Evolutionary conservation across 257 asterid species (phyloP).

Genomic region (Scutellaria minor): DNA sequence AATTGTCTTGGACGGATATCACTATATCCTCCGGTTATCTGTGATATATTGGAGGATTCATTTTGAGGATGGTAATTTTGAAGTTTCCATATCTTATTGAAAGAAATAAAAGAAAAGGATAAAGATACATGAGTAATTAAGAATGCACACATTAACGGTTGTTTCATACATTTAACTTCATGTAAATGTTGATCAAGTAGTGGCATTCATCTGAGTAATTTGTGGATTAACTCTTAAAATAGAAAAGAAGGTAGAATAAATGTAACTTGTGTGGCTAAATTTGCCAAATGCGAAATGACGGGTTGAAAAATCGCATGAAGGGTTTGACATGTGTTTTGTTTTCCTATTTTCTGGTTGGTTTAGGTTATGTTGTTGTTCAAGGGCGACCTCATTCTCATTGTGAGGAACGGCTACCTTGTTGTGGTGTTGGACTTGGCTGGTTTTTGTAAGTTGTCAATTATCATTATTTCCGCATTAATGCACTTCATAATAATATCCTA

Average conservation of each 20-base stretch:
- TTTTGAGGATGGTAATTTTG: conserved; percentile 6
- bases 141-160: not conserved
- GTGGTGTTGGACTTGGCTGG: conserved; percentile 96
- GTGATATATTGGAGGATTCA: not conserved
- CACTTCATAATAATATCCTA: not conserved
- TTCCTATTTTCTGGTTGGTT: conserved; percentile 24
- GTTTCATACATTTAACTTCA: not conserved
- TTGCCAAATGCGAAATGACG: not conserved
- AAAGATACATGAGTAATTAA: not conserved
- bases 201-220: conserved; percentile 5
- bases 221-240: not conserved
- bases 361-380: conserved; percentile 74
- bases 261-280: not conserved
- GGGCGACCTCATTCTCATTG: conserved; percentile 49
- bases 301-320: not conserved
- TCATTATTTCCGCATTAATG: no score
- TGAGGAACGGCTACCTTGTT: conserved; percentile 85
- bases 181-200: conserved; percentile 3
- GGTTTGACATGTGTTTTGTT: not conserved
- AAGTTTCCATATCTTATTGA: not conserved
- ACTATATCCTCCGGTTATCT: not conserved
- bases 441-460: conserved; percentile 57
- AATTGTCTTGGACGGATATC: not conserved
- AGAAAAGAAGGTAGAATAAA: conserved; percentile 1
- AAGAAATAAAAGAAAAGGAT: no score